phyloP scores from a whole-genome alignment of 805 yeast species.

The Yamadazyma olivae region DNA sequence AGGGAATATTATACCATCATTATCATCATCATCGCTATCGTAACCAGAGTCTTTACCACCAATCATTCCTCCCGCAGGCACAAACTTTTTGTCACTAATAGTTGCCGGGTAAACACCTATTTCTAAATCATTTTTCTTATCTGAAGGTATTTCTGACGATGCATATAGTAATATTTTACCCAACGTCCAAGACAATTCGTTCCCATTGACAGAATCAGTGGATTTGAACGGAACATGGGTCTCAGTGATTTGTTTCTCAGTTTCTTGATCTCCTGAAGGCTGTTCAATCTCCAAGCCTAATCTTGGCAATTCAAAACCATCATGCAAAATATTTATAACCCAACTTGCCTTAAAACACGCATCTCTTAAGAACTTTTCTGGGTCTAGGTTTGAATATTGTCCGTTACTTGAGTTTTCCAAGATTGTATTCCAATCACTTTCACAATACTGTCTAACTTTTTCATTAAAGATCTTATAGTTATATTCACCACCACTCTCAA shows the following conservation, averaged over 20 bases:
- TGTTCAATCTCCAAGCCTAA: slow-evolving; percentile 47
- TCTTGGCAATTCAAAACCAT: slow-evolving; percentile 87
- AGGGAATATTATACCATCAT: slow-evolving; percentile 10
- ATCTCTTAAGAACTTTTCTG: slow-evolving; percentile 50
- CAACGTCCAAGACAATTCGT: slow-evolving; percentile 91
- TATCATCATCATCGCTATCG: slow-evolving; percentile 19
- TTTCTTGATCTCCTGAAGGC: slow-evolving; percentile 11
- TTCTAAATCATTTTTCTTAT: slow-evolving; percentile 14
- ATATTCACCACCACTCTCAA: slow-evolving; percentile 85
- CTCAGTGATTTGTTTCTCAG: slow-evolving; percentile 27
- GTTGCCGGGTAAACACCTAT: slow-evolving; percentile 44
- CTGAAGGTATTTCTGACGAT: slow-evolving; percentile 54
- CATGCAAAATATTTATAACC: slow-evolving; percentile 86
- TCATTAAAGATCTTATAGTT: slow-evolving; percentile 68
- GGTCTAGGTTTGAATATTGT: slow-evolving; percentile 53
- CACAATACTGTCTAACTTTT: slow-evolving; percentile 70
- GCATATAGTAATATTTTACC: slow-evolving; percentile 87
- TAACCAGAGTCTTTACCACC: slow-evolving; percentile 4
- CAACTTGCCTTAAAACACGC: slow-evolving; percentile 95
- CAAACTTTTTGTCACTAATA: slow-evolving; percentile 27
- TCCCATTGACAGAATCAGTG: slow-evolving; percentile 74
- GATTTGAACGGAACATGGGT: slow-evolving; percentile 71
- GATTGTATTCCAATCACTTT: slow-evolving; percentile 62
- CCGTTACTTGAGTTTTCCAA: slow-evolving; percentile 53
- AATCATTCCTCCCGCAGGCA: slow-evolving; percentile 25